Evolutionary conservation across 2,329 filamentous ascomycete genomes (phyloP).

Genomic region (Fusarium succisae): DNA sequence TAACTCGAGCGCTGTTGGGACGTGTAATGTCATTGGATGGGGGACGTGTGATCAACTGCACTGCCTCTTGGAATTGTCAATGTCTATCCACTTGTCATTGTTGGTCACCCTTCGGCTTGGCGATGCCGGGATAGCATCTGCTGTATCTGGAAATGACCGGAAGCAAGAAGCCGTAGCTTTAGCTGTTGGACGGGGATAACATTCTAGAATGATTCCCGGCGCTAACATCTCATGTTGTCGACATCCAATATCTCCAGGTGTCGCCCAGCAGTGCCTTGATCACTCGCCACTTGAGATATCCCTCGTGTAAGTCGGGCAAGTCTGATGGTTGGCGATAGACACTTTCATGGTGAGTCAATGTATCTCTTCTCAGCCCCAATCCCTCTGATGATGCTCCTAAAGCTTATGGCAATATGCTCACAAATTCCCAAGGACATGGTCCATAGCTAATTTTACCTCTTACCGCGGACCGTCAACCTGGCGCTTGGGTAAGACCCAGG

Average conservation of each 20-base stretch:
- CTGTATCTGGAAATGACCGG: constrained; percentile 30
- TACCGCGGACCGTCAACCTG: not conserved
- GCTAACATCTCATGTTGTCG: not conserved
- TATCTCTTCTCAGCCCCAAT: not conserved
- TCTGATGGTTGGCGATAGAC: not conserved
- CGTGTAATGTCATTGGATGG: constrained; percentile 16
- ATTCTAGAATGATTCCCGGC: constrained; percentile 32
- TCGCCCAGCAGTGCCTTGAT: constrained; percentile 10
- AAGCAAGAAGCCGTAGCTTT: not conserved
- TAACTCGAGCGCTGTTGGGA: not conserved
- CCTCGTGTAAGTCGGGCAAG: not conserved
- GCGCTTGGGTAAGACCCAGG: not conserved
- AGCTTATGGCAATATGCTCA: not conserved
- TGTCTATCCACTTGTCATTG: constrained; percentile 23
- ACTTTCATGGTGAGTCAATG: not conserved
- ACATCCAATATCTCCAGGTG: not conserved
- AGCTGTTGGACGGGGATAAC: not conserved
- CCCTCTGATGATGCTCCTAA: not conserved
- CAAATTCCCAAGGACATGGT: not conserved
- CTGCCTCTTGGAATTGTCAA: constrained; percentile 21
- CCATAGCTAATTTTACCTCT: not conserved
- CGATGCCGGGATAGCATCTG: constrained; percentile 8
- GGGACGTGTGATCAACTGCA: constrained; percentile 25
- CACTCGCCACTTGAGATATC: constrained; percentile 8
- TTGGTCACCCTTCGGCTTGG: constrained; percentile 22